A percentile compares a stretch with the other conserved stretches of the same genome.
These are phyloP conservation scores for Bassia scoparia DNA, from an alignment of 148 eudicot genomes.

Conservation along the genomic window DNA sequence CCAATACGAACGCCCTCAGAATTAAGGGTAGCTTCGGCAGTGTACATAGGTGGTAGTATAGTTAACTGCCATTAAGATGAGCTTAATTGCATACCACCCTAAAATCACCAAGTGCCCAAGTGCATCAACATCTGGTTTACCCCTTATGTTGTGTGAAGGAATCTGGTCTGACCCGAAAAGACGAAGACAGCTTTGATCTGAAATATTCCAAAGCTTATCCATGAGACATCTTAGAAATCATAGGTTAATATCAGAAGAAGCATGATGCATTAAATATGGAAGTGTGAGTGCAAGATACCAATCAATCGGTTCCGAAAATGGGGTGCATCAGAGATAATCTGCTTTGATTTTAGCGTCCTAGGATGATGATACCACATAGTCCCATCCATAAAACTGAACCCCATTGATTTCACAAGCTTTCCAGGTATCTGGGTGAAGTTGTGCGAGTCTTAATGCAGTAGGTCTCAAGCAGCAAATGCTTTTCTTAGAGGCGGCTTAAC, in stretches of 20 bases:
- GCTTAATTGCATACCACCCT: slow-evolving; percentile 33
- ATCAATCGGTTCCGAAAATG: slow-evolving; percentile 34
- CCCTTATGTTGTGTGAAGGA: slow-evolving; percentile 42
- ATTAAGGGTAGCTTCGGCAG: slow-evolving; percentile 20
- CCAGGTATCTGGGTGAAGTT: slow-evolving; percentile 41
- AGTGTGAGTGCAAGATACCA: slow-evolving; percentile 5
- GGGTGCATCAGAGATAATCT: slow-evolving; percentile 30
- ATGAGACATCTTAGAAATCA: too few species aligned
- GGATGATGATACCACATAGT: slow-evolving; percentile 67
- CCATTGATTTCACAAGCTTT: slow-evolving; percentile 43
- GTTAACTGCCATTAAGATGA: slow-evolving; percentile 25
- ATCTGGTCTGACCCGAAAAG: slow-evolving; percentile 24
- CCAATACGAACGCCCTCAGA: slow-evolving; percentile 25
- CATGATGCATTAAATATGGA: too few species aligned
- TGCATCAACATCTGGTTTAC: slow-evolving; percentile 45
- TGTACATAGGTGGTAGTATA: slow-evolving; percentile 22
- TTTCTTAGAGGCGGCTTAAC: slow-evolving; percentile 49
- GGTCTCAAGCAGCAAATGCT: slow-evolving; percentile 63
- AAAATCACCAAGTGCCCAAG: slow-evolving; percentile 49
- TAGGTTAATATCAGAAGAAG: too few species aligned
- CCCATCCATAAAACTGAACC: slow-evolving; percentile 58
- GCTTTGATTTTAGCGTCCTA: slow-evolving; percentile 52
- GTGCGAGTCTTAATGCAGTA: slow-evolving; percentile 41
- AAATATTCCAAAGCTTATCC: background rate
- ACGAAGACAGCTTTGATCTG: slow-evolving; percentile 29